Conservation (phyloP, 1,139 yeast genomes). For the Suhomyces yuchorum region DNA sequence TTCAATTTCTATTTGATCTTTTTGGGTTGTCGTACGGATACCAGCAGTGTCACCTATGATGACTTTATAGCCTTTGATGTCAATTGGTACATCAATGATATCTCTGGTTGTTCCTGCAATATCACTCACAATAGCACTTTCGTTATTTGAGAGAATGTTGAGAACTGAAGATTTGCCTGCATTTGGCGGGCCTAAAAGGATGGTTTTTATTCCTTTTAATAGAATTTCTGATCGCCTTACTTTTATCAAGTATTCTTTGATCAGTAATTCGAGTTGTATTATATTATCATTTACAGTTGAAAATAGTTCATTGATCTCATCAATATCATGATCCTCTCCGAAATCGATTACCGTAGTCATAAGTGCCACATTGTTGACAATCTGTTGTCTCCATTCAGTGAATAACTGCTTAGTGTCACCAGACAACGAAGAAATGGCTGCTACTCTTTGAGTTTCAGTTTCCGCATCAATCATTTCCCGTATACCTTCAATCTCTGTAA, state of each 20-base stretch:
- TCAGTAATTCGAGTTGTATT: constrained; percentile 40
- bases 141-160: constrained; percentile 71
- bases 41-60: constrained; percentile 95
- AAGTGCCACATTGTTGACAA: constrained; percentile 69
- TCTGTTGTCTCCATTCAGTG: constrained; percentile 63
- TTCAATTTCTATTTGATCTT: constrained; percentile 70
- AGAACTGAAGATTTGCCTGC: constrained; percentile 93
- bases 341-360: constrained; percentile 90
- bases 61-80: constrained; percentile 82
- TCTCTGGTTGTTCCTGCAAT: constrained; percentile 97
- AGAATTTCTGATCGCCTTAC: constrained; percentile 66
- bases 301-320: constrained; percentile 56
- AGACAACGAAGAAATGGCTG: constrained; percentile 71
- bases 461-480: constrained; percentile 91
- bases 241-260: constrained; percentile 50
- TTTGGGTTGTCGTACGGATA: constrained; percentile 52
- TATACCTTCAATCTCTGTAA: constrained; percentile 90
- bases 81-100: constrained; percentile 76
- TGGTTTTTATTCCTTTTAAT: constrained; percentile 70
- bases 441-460: constrained; percentile 81
- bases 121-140: constrained; percentile 88
- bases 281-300: constrained; percentile 51
- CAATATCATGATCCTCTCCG: constrained; percentile 91
- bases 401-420: constrained; percentile 65
- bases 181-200: constrained; percentile 88